Evolutionary conservation across 495 filamentous ascomycete genomes (phyloP), one percentile per base, ranked within the genome.

Genomic region (Xylaria cubensis): DNA sequence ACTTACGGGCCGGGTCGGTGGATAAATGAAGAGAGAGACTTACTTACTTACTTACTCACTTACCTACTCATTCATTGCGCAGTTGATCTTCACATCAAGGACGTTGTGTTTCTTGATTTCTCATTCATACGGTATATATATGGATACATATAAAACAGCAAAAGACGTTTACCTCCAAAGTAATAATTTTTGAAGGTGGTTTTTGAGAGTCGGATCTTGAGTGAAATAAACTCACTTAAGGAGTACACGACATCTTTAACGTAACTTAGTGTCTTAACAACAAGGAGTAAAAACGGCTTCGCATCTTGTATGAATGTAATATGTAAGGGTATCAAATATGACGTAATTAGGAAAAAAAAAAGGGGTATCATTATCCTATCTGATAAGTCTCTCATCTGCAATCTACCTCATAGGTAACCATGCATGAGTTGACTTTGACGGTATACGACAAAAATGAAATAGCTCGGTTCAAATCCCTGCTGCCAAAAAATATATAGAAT

Each of bases 381-480:
- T 50, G 36, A 65, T 12, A 48, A 32, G 42, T 65, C 63, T 65
- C 42, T 65, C 42, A 2, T 65, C 24, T 50, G 63, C 42, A 50
- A 24, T 32, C 21, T 50, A 50, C 15, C 26, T n/a, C 34, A 50
- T 65, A 29, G 26, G 26, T 29, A 48, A 39, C 24, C 62, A 34
- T 46, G 44, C 12, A 6, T 8, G 50, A 32, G 4, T n/a, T 46
- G 10, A 24, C 9, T 26, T 39, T 21, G 41, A 29, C 4, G 5
- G 24, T 44, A 19, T 17, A 50, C 29, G 46, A 15, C 9, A 44
- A 44, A 21, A 63, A 62, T n/a, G 19, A 21, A 10, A 61, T 17
- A 39, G 9, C 4, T 41, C 15, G 42, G 19, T 29, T 51, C 4
- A 15, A 26, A 53, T 17, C 36, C 24, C 62, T 50, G 19, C 48